Percentiles rank a stretch among this genome's conserved stretches.
Conservation (phyloP, 148 eudicot species). For the Diospyros lotus region DNA sequence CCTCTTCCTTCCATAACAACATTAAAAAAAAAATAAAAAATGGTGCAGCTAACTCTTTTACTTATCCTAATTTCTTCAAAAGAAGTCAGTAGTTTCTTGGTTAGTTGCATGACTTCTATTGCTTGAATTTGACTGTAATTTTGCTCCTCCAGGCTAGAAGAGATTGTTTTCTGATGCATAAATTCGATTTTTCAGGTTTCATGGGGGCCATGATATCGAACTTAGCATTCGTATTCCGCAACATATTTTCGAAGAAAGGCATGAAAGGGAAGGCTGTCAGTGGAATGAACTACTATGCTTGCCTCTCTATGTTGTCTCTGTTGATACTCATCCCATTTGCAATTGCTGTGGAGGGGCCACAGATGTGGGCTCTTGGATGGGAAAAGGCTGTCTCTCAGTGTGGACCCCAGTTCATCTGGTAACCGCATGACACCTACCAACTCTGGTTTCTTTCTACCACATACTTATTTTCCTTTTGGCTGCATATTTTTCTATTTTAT, state of each 20-base stretch:
- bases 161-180: constrained; percentile 6
- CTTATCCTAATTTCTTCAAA: not conserved
- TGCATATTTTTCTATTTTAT: constrained; percentile 1
- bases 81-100: constrained; percentile 12
- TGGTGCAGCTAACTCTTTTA: constrained; percentile 4
- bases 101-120: constrained; percentile 13
- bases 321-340: constrained; percentile 37
- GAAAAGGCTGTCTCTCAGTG: constrained; percentile 27
- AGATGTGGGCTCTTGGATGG: constrained; percentile 46
- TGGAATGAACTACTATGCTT: constrained; percentile 46
- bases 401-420: constrained; percentile 37
- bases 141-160: not conserved
- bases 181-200: constrained; percentile 28
- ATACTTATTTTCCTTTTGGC: constrained; percentile 10
- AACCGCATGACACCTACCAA: constrained; percentile 29
- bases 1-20: too few relatives aligned
- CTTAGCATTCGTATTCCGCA: constrained; percentile 36
- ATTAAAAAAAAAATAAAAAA: not conserved
- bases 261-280: constrained; percentile 42
- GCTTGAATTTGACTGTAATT: constrained; percentile 8
- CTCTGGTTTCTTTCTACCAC: constrained; percentile 13
- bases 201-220: constrained; percentile 48
- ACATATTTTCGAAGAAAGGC: constrained; percentile 42
- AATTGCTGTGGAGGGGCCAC: constrained; percentile 46
- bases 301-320: constrained; percentile 35